Percentiles rank a stretch among this genome's conserved stretches.
phyloP scores from a whole-genome alignment of 2,329 filamentous ascomycete genomes.

The Tolypocladium endophyticum region DNA sequence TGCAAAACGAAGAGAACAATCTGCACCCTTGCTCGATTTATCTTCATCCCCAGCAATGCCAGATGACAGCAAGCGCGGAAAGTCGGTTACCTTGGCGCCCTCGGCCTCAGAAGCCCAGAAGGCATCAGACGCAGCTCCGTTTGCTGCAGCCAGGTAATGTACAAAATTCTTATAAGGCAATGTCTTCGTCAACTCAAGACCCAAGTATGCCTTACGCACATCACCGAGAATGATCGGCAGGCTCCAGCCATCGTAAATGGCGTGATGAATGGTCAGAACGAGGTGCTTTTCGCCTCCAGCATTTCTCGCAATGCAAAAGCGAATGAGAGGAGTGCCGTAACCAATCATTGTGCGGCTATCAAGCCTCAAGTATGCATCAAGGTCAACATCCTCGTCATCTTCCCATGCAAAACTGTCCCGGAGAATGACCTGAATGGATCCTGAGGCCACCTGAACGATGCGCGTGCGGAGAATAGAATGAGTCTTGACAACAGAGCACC shows the following conservation, averaged over 20 bases:
- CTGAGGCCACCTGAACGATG: neutral
- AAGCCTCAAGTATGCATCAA: neutral
- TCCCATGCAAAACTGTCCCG: neutral
- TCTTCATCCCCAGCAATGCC: neutral
- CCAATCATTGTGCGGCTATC: neutral
- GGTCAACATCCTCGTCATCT: neutral
- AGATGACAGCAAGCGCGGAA: neutral
- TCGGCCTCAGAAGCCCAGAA: neutral
- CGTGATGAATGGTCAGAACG: slow-evolving; percentile 12
- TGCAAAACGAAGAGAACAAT: slow-evolving; percentile 1
- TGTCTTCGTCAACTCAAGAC: neutral
- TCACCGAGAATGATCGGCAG: neutral
- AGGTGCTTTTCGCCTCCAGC: slow-evolving; percentile 3
- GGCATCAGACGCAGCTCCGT: neutral
- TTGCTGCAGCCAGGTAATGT: neutral
- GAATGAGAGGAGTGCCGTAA: slow-evolving; percentile 4
- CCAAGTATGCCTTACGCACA: slow-evolving; percentile 2
- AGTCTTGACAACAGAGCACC: slow-evolving; percentile 4
- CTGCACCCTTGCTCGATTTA: neutral
- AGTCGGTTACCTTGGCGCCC: neutral
- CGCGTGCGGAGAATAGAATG: neutral
- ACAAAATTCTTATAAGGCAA: slow-evolving; percentile 6
- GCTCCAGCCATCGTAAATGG: slow-evolving; percentile 14
- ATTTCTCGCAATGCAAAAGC: neutral
- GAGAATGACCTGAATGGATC: neutral